phyloP scores from a whole-genome alignment of 78 protist species.

The Guillardia theta region DNA sequence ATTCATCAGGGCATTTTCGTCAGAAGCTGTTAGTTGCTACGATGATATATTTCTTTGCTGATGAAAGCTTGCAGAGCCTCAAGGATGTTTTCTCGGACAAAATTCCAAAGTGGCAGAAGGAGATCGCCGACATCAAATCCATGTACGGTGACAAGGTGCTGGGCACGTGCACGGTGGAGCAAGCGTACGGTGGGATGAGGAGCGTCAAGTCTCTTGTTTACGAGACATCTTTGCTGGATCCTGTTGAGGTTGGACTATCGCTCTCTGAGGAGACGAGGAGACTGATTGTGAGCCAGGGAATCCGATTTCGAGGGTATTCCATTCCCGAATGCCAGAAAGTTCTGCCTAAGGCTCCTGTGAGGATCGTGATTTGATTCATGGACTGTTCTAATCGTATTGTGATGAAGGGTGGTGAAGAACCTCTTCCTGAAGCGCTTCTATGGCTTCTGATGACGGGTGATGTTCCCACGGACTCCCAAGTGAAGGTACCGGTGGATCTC shows the following conservation, averaged over 20 bases:
- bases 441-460: conserved; percentile 89
- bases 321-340: conserved; percentile 67
- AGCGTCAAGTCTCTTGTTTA: conserved; percentile 86
- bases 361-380: background rate
- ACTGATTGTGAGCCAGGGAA: conserved; percentile 67
- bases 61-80: background rate
- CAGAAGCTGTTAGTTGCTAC: too few species aligned
- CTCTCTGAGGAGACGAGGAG: conserved; percentile 62
- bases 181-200: conserved; percentile 94
- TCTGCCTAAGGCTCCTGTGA: background rate
- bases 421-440: conserved; percentile 88
- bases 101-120: conserved; percentile 33
- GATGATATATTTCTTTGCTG: too few species aligned
- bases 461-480: background rate
- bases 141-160: conserved; percentile 67
- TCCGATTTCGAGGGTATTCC: conserved; percentile 87
- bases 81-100: background rate
- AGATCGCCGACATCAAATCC: conserved; percentile 65
- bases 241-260: conserved; percentile 35
- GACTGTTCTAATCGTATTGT: background rate
- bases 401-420: conserved; percentile 83
- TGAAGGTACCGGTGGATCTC: background rate
- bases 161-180: conserved; percentile 75
- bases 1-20: too few species aligned
- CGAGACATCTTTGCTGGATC: conserved; percentile 92